Conservation (phyloP, 108 stramenopile species). For the Nannochloropsis salina region DNA sequence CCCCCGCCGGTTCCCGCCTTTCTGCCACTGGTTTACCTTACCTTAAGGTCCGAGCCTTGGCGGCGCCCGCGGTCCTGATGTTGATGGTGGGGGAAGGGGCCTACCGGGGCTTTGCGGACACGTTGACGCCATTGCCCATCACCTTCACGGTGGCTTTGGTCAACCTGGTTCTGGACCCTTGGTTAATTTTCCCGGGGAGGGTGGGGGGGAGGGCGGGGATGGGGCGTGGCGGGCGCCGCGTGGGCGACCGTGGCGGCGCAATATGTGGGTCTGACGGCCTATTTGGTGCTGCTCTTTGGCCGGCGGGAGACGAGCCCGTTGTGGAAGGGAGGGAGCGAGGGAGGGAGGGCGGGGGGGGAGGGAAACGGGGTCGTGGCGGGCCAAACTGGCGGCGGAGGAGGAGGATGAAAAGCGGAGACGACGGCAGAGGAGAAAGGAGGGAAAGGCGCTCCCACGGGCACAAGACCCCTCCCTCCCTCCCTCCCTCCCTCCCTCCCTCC, state of each 20-base stretch:
- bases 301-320: slow-evolving; percentile 28
- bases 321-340: slow-evolving; percentile 22
- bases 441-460: background rate
- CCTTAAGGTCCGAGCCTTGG: slow-evolving; percentile 56
- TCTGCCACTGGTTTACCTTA: slow-evolving; percentile 56
- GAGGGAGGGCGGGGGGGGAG: background rate
- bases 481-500: background rate
- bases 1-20: slow-evolving; percentile 44
- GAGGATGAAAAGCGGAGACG: background rate
- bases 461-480: background rate
- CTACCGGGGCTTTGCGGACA: slow-evolving; percentile 68
- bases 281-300: slow-evolving; percentile 44
- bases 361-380: background rate
- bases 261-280: slow-evolving; percentile 46
- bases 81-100: slow-evolving; percentile 68
- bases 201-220: slow-evolving; percentile 57
- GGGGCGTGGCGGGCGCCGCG: slow-evolving; percentile 67
- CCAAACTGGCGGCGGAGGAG: too few species aligned
- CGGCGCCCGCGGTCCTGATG: slow-evolving; percentile 63
- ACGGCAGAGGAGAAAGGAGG: background rate
- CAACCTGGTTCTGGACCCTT: slow-evolving; percentile 66
- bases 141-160: slow-evolving; percentile 56
- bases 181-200: slow-evolving; percentile 65
- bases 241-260: slow-evolving; percentile 65
- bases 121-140: slow-evolving; percentile 62